A percentile compares a stretch with the other conserved stretches of the same genome.
phyloP scores from a whole-genome alignment of 1,284 basidiomycete genomes.

The Cutaneotrichosporon cyanovorans region DNA sequence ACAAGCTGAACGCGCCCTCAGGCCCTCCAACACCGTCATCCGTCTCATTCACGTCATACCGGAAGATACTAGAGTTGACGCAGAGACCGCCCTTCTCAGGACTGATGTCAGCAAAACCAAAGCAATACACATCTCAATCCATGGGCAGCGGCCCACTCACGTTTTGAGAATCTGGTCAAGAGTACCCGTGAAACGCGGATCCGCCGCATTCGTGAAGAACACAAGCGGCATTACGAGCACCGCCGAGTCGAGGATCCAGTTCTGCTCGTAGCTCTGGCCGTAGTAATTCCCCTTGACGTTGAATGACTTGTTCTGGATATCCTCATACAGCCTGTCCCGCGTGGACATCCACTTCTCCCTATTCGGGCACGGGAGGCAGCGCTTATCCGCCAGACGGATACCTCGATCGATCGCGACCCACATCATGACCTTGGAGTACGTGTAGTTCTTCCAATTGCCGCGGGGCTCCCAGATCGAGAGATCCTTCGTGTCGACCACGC shows the following conservation, averaged over 20 bases:
- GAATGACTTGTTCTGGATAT: slow-evolving; percentile 57
- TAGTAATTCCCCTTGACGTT: slow-evolving; percentile 44
- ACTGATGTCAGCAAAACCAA: slow-evolving; percentile 12
- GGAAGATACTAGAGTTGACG: slow-evolving; percentile 55
- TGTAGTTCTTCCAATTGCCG: slow-evolving; percentile 69
- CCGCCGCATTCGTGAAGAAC: slow-evolving; percentile 74
- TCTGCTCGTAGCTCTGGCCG: slow-evolving; percentile 48
- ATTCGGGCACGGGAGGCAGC: slow-evolving; percentile 52
- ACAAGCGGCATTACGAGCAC: slow-evolving; percentile 47
- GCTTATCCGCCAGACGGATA: slow-evolving; percentile 80
- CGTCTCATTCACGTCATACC: slow-evolving; percentile 66
- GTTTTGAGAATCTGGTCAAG: slow-evolving; percentile 70
- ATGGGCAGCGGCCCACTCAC: slow-evolving; percentile 7
- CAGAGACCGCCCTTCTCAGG: slow-evolving; percentile 81
- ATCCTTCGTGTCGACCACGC: slow-evolving; percentile 37
- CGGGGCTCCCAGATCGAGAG: slow-evolving; percentile 75
- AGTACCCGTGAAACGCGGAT: slow-evolving; percentile 77
- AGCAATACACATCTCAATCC: background rate
- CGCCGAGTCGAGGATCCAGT: slow-evolving; percentile 47
- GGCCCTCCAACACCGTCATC: slow-evolving; percentile 89
- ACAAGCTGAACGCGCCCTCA: slow-evolving; percentile 58
- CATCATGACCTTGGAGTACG: slow-evolving; percentile 89
- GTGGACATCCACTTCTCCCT: slow-evolving; percentile 60
- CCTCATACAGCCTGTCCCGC: slow-evolving; percentile 72
- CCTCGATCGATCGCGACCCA: slow-evolving; percentile 91